Evolutionary conservation across 139 green algal species (phyloP).

Genomic region (Gonium pectorale): DNA sequence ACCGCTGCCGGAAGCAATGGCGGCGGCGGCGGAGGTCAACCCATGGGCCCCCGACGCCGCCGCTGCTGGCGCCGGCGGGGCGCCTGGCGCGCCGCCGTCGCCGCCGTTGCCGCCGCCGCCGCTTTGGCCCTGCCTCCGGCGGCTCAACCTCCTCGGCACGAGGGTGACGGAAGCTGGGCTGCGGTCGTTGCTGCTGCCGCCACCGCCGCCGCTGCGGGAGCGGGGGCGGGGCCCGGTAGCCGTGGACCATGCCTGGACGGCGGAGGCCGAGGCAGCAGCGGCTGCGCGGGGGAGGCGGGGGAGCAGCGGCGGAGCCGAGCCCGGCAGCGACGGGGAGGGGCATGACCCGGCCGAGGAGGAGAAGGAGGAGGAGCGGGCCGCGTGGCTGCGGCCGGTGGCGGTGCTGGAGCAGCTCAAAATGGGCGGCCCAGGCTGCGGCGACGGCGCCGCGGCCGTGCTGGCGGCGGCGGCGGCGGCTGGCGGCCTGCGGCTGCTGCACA

Average conservation of each 20-base stretch:
- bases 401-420: slow-evolving; percentile 29
- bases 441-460: slow-evolving; percentile 11
- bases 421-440: neutral
- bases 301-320: neutral
- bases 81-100: neutral
- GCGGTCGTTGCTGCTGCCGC: neutral
- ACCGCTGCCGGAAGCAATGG: neutral
- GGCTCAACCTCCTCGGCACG: slow-evolving; percentile 16
- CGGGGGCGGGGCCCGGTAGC: too few species aligned
- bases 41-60: neutral
- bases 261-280: neutral
- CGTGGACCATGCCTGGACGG: too few species aligned
- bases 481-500: slow-evolving; percentile 22
- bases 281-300: neutral
- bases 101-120: too few species aligned
- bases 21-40: neutral
- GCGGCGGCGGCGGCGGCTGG: slow-evolving; percentile 2
- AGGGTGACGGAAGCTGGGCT: slow-evolving; percentile 2
- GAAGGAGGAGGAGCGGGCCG: neutral
- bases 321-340: neutral
- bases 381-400: neutral
- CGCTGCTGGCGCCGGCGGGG: neutral
- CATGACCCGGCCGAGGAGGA: neutral
- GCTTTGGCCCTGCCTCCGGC: slow-evolving; percentile 17
- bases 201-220: too few species aligned